Evolutionary conservation across 2,329 filamentous ascomycete genomes (phyloP).

Genomic region (Claviceps arundinis): DNA sequence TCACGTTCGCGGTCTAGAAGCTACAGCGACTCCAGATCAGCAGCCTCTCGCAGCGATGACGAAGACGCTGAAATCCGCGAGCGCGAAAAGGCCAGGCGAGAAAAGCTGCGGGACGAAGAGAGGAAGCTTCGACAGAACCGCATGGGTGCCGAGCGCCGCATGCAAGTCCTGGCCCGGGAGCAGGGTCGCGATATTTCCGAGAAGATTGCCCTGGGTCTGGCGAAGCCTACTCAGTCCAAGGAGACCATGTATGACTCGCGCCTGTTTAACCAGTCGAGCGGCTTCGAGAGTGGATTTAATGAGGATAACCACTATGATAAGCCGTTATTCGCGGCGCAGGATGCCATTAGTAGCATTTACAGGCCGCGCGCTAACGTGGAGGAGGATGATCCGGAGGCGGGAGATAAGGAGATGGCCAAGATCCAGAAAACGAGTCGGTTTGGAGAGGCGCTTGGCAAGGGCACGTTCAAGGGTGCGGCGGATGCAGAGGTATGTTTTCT

Average conservation of each 20-base stretch:
- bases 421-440: slow-evolving; percentile 80
- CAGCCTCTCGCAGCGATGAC: slow-evolving; percentile 46
- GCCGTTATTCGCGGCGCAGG: slow-evolving; percentile 88
- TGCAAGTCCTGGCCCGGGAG: slow-evolving; percentile 87
- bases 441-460: slow-evolving; percentile 70
- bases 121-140: slow-evolving; percentile 82
- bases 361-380: slow-evolving; percentile 62
- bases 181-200: slow-evolving; percentile 96
- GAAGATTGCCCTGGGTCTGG: slow-evolving; percentile 86
- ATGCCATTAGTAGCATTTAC: slow-evolving; percentile 91
- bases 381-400: slow-evolving; percentile 67
- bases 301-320: slow-evolving; percentile 98
- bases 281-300: slow-evolving; percentile 86
- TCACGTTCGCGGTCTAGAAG: slow-evolving; percentile 29
- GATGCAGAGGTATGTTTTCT: slow-evolving; percentile 57
- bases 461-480: slow-evolving; percentile 79
- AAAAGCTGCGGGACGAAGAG: slow-evolving; percentile 71
- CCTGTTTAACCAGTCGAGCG: slow-evolving; percentile 85
- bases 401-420: slow-evolving; percentile 71
- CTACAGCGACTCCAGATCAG: slow-evolving; percentile 39
- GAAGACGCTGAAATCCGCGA: slow-evolving; percentile 60
- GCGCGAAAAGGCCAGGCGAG: slow-evolving; percentile 63
- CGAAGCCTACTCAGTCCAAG: slow-evolving; percentile 82
- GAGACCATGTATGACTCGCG: slow-evolving; percentile 97
- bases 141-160: slow-evolving; percentile 85